Percentiles rank a stretch among this genome's conserved stretches.
Conservation (phyloP, 2,329 filamentous ascomycete species). For the Drechmeria coniospora region DNA sequence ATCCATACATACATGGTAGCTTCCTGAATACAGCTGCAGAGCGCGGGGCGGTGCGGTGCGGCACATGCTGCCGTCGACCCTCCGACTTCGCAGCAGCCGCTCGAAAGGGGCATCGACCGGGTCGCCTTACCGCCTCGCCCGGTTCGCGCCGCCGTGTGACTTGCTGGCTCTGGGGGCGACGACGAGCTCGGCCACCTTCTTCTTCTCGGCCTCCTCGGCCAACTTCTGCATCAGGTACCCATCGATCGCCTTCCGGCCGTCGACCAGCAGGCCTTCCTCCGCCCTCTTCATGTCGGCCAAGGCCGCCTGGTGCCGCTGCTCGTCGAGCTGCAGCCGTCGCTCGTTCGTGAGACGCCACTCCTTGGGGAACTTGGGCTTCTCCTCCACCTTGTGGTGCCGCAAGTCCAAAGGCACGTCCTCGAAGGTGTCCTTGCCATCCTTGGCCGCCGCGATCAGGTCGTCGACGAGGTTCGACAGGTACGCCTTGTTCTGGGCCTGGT, state of each 20-base stretch:
- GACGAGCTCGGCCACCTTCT: conserved; percentile 17
- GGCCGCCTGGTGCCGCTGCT: conserved; percentile 34
- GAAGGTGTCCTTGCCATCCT: conserved; percentile 66
- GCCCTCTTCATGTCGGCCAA: conserved; percentile 38
- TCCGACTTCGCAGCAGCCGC: too few relatives aligned
- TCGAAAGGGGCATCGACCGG: not conserved
- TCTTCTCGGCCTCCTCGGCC: conserved; percentile 18
- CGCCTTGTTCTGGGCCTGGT: conserved; percentile 93
- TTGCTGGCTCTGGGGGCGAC: conserved; percentile 7
- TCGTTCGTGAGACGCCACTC: conserved; percentile 68
- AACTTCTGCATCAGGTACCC: conserved; percentile 16
- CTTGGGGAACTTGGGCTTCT: conserved; percentile 56
- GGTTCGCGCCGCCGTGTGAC: conserved; percentile 5
- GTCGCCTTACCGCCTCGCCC: conserved; percentile 9
- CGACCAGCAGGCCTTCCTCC: conserved; percentile 40
- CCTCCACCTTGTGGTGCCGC: conserved; percentile 63
- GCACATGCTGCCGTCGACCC: too few relatives aligned
- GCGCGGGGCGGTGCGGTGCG: too few relatives aligned
- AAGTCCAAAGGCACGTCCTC: conserved; percentile 81
- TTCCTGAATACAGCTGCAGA: too few relatives aligned
- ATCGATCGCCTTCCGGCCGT: conserved; percentile 37
- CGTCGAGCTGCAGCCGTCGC: conserved; percentile 50
- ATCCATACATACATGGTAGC: too few relatives aligned
- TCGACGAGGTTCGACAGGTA: conserved; percentile 70
- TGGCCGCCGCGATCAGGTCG: conserved; percentile 58